Evolutionary conservation across 352 stramenopile species (phyloP).

Genomic region (Phytophthora nicotianae): DNA sequence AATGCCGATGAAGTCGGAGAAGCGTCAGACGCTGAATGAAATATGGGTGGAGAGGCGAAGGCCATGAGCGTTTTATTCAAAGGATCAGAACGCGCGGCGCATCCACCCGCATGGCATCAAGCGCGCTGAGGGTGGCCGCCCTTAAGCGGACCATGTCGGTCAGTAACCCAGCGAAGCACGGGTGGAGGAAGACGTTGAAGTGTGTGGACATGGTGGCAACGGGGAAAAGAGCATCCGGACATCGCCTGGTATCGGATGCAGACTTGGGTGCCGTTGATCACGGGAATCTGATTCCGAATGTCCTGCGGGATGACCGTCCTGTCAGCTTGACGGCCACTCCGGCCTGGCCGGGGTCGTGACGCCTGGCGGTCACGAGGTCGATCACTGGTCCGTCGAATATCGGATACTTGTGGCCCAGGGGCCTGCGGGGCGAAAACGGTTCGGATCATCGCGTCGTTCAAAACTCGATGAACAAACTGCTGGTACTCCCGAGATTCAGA

Average conservation of each 20-base stretch:
- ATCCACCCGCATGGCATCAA: no score
- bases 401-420: no score
- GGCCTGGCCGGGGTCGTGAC: no score
- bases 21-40: no score
- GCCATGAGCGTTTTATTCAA: no score
- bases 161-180: not conserved
- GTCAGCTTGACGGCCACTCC: no score
- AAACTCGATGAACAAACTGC: not conserved
- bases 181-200: not conserved
- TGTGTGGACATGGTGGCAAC: not conserved
- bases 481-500: conserved; percentile 5
- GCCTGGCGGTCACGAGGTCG: no score
- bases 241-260: not conserved
- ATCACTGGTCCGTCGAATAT: no score
- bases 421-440: no score
- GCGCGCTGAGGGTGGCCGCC: not conserved
- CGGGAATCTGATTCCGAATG: not conserved
- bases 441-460: not conserved
- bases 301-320: not conserved
- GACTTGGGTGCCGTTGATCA: not conserved
- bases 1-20: no score
- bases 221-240: not conserved
- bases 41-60: no score
- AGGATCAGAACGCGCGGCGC: no score
- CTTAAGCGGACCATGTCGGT: not conserved